Conservation (phyloP, 352 stramenopile species). For the Pythium monospermum region DNA sequence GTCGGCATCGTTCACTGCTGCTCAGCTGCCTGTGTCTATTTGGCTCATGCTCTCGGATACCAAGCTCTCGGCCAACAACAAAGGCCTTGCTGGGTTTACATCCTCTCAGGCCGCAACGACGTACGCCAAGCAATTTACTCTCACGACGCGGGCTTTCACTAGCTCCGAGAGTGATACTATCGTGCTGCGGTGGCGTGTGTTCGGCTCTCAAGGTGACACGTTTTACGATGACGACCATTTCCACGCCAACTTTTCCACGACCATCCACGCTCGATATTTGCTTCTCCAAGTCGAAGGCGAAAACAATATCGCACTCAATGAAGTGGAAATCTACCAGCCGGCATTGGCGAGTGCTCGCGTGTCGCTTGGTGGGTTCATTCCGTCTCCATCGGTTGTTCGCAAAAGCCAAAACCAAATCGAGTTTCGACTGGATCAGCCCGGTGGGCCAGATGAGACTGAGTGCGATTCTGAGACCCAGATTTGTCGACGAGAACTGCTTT, state of each 20-base stretch:
- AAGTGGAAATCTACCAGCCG: constrained; percentile 63
- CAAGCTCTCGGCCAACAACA: constrained; percentile 29
- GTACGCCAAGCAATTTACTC: constrained; percentile 30
- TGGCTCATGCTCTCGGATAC: constrained; percentile 47
- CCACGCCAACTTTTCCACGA: constrained; percentile 25
- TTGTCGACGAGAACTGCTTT: constrained; percentile 53
- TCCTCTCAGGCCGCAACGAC: constrained; percentile 18
- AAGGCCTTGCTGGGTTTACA: constrained; percentile 30
- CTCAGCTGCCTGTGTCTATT: constrained; percentile 30
- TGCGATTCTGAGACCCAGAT: constrained; percentile 35
- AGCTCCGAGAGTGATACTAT: constrained; percentile 37
- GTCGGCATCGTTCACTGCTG: constrained; percentile 20
- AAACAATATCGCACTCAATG: constrained; percentile 53
- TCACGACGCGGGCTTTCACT: constrained; percentile 38
- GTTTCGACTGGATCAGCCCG: constrained; percentile 23
- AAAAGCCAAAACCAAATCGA: constrained; percentile 44
- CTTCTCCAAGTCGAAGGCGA: constrained; percentile 50
- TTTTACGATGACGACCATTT: constrained; percentile 36
- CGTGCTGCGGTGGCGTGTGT: constrained; percentile 51
- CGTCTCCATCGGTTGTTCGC: constrained; percentile 29
- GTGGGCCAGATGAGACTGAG: constrained; percentile 12
- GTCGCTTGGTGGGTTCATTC: constrained; percentile 47
- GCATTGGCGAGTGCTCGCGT: constrained; percentile 46
- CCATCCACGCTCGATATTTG: constrained; percentile 38
- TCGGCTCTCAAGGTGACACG: constrained; percentile 31